These are phyloP conservation scores for Murraya koenigii DNA, from an alignment of 345 rosid species.

Conservation along the genomic window DNA sequence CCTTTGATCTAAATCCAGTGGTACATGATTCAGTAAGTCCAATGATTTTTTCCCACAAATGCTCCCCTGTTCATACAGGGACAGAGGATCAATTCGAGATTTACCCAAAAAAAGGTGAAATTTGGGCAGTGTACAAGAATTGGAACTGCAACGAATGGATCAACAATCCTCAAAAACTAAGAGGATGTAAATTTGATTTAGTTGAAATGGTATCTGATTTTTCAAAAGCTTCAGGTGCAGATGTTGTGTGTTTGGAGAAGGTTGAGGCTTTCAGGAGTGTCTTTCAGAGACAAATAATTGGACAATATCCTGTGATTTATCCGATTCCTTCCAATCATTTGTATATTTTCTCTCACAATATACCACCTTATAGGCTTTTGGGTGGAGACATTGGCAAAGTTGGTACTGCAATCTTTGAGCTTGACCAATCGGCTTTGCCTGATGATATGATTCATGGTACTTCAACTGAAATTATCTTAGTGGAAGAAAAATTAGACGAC, in stretches of 20 bases:
- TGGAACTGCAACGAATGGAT: constrained; percentile 16
- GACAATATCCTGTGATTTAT: neutral
- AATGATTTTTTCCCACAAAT: constrained; percentile 11
- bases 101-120: constrained; percentile 18
- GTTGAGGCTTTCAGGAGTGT: constrained; percentile 20
- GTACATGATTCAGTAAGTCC: constrained; percentile 3
- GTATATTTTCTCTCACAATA: constrained; percentile 14
- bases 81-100: constrained; percentile 4
- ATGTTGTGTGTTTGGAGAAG: neutral
- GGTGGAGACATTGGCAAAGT: neutral
- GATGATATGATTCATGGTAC: neutral
- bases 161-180: constrained; percentile 4
- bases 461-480: neutral
- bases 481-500: neutral
- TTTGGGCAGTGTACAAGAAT: constrained; percentile 24
- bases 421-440: constrained; percentile 13
- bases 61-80: neutral
- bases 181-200: constrained; percentile 7
- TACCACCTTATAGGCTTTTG: constrained; percentile 5
- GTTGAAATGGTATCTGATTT: constrained; percentile 15
- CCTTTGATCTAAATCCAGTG: constrained; percentile 1
- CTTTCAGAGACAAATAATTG: constrained; percentile 8
- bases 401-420: constrained; percentile 4
- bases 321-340: constrained; percentile 12
- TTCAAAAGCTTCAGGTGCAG: neutral